Evolutionary conservation across 495 filamentous ascomycete species (phyloP).

Genomic region (Parmelia sp.): DNA sequence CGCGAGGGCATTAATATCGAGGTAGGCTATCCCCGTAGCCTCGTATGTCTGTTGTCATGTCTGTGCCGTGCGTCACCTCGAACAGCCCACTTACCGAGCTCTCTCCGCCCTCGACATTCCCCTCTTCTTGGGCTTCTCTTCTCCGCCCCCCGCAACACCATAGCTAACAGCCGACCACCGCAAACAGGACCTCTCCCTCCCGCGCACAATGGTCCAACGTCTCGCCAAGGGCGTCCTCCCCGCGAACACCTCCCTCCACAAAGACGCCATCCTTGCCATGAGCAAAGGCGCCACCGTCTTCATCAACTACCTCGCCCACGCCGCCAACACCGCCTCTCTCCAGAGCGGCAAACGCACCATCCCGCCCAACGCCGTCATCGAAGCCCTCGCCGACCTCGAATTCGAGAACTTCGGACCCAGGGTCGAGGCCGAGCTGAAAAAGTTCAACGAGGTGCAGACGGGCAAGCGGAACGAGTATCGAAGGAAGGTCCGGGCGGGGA

Average conservation of each 20-base stretch:
- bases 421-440: conserved; percentile 52
- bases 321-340: conserved; percentile 65
- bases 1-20: conserved; percentile 34
- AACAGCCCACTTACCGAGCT: neutral
- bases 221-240: conserved; percentile 97
- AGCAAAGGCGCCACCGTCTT: conserved; percentile 93
- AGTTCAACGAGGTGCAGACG: conserved; percentile 55
- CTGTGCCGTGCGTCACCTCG: neutral
- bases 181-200: conserved; percentile 79
- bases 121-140: neutral
- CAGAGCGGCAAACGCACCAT: conserved; percentile 75
- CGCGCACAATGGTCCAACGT: conserved; percentile 86
- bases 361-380: conserved; percentile 73
- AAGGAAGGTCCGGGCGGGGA: conserved; percentile 48
- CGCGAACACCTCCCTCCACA: conserved; percentile 87
- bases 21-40: conserved; percentile 21
- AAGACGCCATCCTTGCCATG: conserved; percentile 84
- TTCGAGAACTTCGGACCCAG: conserved; percentile 67
- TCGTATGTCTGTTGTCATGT: neutral
- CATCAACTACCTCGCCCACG: conserved; percentile 72
- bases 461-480: conserved; percentile 57
- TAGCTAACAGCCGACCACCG: neutral
- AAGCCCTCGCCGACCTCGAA: conserved; percentile 75
- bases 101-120: neutral
- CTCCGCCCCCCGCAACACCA: neutral